phyloP scores from a whole-genome alignment of 441 rosid genomes.

The Populus hybrid region DNA sequence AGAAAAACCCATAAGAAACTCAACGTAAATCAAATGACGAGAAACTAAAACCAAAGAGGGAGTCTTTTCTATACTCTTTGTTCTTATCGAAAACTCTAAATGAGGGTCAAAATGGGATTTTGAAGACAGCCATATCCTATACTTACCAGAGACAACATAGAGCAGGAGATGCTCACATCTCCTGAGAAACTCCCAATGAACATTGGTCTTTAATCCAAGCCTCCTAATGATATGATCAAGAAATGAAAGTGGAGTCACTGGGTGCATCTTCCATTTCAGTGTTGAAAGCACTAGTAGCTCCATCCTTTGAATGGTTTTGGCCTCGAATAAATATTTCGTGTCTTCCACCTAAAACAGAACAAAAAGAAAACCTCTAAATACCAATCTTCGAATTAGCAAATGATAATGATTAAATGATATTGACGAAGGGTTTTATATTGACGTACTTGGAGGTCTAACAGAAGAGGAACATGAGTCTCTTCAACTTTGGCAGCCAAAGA shows the following conservation, averaged over 20 bases:
- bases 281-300: conserved; percentile 80
- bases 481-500: conserved; percentile 94
- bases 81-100: conserved; percentile 14
- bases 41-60: conserved; percentile 3
- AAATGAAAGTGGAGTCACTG: conserved; percentile 79
- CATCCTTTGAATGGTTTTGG: conserved; percentile 88
- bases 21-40: conserved; percentile 1
- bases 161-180: conserved; percentile 67
- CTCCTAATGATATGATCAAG: conserved; percentile 72
- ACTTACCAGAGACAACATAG: conserved; percentile 58
- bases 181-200: conserved; percentile 73
- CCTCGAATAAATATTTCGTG: conserved; percentile 65
- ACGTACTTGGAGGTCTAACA: conserved; percentile 76
- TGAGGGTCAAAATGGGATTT: neutral
- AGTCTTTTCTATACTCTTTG: neutral
- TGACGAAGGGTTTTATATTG: neutral
- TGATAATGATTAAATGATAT: neutral
- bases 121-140: neutral
- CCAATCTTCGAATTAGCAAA: neutral
- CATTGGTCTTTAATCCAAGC: conserved; percentile 64
- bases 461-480: conserved; percentile 83
- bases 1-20: neutral
- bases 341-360: conserved; percentile 56
- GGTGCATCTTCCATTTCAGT: conserved; percentile 91
- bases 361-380: neutral